Evolutionary conservation across 139 green algal genomes (phyloP), one percentile per base, ranked within the genome.

Genomic region (Chlamydomonas sphaeroides): DNA sequence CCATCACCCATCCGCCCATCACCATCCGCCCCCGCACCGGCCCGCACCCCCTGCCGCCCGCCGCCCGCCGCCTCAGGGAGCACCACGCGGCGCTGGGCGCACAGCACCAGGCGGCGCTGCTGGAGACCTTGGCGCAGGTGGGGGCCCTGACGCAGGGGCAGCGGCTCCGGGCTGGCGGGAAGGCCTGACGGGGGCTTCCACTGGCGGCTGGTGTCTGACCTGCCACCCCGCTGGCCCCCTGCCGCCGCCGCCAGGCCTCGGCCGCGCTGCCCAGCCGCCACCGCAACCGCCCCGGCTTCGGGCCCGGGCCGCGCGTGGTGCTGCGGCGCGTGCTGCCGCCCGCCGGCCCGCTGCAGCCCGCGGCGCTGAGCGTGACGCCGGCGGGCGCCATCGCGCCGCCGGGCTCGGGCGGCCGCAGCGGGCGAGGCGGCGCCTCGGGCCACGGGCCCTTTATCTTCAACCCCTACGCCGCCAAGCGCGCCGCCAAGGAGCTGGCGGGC

Each of bases 371-470:
- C 2, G 56, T 71, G 5, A 72, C 65, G 38, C 26, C 83, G 3
- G 51, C 59, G 15, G 78, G 78, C 17, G 32, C 36, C 25, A 79
- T 79, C 21, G 56, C 72, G 4, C 25, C 38, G 59, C 11, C 26
- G 18, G 59, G 59, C 59, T 30, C n/a, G 5, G 59, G 33, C 38
- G 72, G 38, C 32, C 71, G 36, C 21, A 66, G 79, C 30, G 42
- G 65, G 0, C 33, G 63, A 36, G 66, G 51, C 10, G 49, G 72
- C 65, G 63, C 63, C 39, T 30, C 56, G 10, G 62, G 28, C 26
- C 67, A n/a, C 30, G 85, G 85, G 25, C 92, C 89, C 0, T 96
- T 97, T 78, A 92, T 97, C 48, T 97, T 95, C 79, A 93, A 94
- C 30, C 84, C 93, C 1, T 93, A 93, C 68, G 65, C 85, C 0